Evolutionary conservation across 1,284 basidiomycete genomes (phyloP), one percentile per base, ranked within the genome.

Genomic region (Sporisorium exsertum): DNA sequence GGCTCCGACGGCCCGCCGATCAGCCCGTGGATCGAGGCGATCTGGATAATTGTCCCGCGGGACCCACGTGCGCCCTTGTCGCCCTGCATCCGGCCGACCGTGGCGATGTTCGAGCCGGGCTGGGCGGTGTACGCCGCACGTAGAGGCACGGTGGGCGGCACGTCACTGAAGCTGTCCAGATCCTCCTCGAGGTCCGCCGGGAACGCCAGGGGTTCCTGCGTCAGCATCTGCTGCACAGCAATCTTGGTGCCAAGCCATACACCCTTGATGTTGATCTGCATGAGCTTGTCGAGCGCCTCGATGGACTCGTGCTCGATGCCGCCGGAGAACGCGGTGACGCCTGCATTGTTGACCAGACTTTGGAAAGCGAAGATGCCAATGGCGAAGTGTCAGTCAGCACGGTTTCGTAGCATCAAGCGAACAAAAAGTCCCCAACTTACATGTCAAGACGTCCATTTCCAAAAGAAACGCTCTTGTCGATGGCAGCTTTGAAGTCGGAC

Each of bases 211-310:
- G 75, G 75, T 10, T 72, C 67, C 45, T 78, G 75, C 22, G 50
- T 75, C 16, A 78, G 12, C 75, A 78, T 75, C 29, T 78, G 75
- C 16, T 62, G 54, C 13, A 50, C 49, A n/a, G 64, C 75, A 35
- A 64, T 50, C 49, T 75, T 70, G 49, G 72, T 67, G 42, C 75
- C 75, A 12, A 78, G 52, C 57, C 63, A 78, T 26, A 71, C 58
- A 33, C 75, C 75, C 27, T 72, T 68, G 59, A 74, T 55, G 57
- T 78, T 78, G 63, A 78, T 69, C 51, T 65, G 64, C 57, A 78
- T 61, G 43, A 69, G 57, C 33, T 59, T 58, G n/a, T 78, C 75
- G 46, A 75, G 68, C 7, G 56, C 26, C 2, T 73, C 54, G 57
- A 78, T 20, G 2, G 67, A 56, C 20, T 78, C 75, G 46, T 75